These are phyloP conservation scores for Claviceps pazoutovae DNA, from an alignment of 2,329 filamentous ascomycete genomes.

Conservation along the genomic window DNA sequence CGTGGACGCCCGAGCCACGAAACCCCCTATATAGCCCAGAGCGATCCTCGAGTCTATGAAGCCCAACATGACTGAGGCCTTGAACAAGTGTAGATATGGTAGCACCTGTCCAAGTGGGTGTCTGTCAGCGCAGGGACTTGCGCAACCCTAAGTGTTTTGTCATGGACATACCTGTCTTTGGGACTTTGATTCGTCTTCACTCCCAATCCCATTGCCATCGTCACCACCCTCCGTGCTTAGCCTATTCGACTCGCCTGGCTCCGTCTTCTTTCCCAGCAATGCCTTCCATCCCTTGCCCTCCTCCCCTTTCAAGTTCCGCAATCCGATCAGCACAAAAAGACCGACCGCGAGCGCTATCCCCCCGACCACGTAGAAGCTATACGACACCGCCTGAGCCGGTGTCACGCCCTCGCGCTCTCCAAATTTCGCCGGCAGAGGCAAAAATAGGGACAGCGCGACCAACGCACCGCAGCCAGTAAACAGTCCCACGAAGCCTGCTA, in stretches of 20 bases:
- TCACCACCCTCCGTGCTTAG: slow-evolving; percentile 7
- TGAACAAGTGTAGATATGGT: slow-evolving; percentile 46
- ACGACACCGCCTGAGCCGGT: slow-evolving; percentile 58
- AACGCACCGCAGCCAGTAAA: slow-evolving; percentile 89
- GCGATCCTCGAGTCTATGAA: slow-evolving; percentile 65
- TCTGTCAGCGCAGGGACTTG: slow-evolving; percentile 5
- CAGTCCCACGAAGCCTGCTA: slow-evolving; percentile 82
- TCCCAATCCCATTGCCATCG: not conserved
- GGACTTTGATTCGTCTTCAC: slow-evolving; percentile 4
- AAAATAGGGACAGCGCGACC: slow-evolving; percentile 65
- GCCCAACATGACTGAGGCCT: slow-evolving; percentile 53
- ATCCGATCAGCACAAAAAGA: slow-evolving; percentile 62
- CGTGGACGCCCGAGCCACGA: slow-evolving; percentile 85
- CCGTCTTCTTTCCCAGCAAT: slow-evolving; percentile 31
- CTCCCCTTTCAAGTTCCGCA: slow-evolving; percentile 57
- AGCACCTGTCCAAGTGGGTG: slow-evolving; percentile 19
- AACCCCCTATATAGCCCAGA: slow-evolving; percentile 82
- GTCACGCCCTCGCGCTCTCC: slow-evolving; percentile 55
- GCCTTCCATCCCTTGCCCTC: slow-evolving; percentile 59
- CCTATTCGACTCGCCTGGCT: slow-evolving; percentile 11
- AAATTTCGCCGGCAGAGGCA: slow-evolving; percentile 76
- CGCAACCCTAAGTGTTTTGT: not conserved
- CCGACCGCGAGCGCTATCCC: slow-evolving; percentile 58
- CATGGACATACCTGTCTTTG: slow-evolving; percentile 14
- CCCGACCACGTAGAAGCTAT: slow-evolving; percentile 81